These are phyloP conservation scores for Gonapodya prolifera DNA, from an alignment of 192 early-diverging fungal genomes.

Conservation along the genomic window DNA sequence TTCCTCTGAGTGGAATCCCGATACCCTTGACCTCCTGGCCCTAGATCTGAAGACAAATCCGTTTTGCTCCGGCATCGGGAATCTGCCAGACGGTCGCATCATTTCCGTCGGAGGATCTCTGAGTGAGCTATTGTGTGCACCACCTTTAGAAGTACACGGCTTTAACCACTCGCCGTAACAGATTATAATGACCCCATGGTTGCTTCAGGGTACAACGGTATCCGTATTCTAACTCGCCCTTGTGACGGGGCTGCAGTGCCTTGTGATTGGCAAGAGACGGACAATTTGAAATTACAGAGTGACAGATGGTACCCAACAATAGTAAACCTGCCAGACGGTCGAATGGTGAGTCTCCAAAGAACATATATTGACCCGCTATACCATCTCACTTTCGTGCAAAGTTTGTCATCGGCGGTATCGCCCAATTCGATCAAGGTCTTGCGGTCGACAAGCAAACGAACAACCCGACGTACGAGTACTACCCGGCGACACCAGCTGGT, in stretches of 20 bases:
- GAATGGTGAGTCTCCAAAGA: not conserved
- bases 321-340: not conserved
- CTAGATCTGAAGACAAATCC: not conserved
- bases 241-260: not conserved
- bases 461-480: not conserved
- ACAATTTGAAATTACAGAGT: not conserved
- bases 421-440: not conserved
- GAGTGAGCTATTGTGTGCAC: not conserved
- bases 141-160: no score
- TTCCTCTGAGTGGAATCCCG: not conserved
- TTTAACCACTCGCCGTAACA: not conserved
- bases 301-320: not conserved
- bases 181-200: not conserved
- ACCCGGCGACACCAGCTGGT: not conserved
- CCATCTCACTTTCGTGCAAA: not conserved
- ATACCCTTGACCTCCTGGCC: not conserved
- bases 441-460: not conserved
- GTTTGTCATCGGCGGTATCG: not conserved
- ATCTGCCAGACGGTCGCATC: not conserved
- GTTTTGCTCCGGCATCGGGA: not conserved
- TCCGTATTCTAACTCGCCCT: not conserved
- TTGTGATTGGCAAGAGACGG: not conserved
- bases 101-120: not conserved
- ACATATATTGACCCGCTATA: not conserved
- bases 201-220: not conserved